Base-by-base conservation (phyloP, 2,329 filamentous ascomycete genomes). In the Polychaeton citri region DNA sequence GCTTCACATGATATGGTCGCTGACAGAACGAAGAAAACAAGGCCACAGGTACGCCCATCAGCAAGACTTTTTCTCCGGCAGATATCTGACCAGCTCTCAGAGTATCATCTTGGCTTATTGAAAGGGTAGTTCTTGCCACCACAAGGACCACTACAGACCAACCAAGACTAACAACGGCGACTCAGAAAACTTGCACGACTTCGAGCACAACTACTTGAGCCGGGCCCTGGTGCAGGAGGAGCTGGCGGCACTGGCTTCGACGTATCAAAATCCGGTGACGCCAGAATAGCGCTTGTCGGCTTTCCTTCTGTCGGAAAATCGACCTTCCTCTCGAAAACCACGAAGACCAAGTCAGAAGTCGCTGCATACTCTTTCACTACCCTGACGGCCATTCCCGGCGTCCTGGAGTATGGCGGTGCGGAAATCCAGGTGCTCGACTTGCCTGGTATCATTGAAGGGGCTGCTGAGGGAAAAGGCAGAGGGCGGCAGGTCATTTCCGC, bases 301-400 rank as follows among this genome's bases (percentile, higher is more conserved):
- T 98, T 98, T 51, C 90, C 92, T 0, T 98, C 92, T 0, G 90
- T 98, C 35, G 90, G 90, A 58, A 98, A 98, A 66, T 98, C 90
- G 2, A 98, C 90, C 0, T 96, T 98, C 56, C 61, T 98, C n/a
- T 95, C 87, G 33, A 95, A 96, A 56, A 92, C 98, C 58, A 98
- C 90, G 34, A 96, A 94, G 65, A 98, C 92, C 26, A 86, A 85
- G 54, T 94, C 86, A 34, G 88, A 95, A 59, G 86, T 95, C 19
- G 90, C 90, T 1, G 83, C 90, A 1, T 98, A 98, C 57, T 79
- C 88, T 38, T 98, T 98, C 74, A 98, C 90, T 8, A 98, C 90
- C 2, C 69, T 98, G 31, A 98, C 90, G 7, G 92, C 90, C 21
- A 98, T 98, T 48, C 90, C 90, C 1, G 90, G 90, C 48, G 92